These are phyloP conservation scores for Corynascus novoguineensis DNA, from an alignment of 495 filamentous ascomycete species.

Conservation along the genomic window DNA sequence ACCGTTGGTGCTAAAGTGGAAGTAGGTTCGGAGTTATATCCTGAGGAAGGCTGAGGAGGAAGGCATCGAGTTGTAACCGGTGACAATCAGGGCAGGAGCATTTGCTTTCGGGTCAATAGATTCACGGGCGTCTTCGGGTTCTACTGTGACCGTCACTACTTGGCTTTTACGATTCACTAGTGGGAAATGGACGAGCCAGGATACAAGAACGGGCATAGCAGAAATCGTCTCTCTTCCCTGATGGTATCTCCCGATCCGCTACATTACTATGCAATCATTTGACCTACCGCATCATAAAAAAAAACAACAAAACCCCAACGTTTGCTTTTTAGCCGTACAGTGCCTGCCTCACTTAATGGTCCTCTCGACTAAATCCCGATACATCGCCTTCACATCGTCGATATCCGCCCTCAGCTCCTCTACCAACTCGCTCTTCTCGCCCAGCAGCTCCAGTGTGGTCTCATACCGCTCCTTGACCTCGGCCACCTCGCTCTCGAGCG, in stretches of 20 bases:
- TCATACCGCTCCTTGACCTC: slow-evolving; percentile 70
- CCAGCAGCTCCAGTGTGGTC: slow-evolving; percentile 88
- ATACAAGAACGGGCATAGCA: slow-evolving; percentile 2
- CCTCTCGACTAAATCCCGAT: slow-evolving; percentile 82
- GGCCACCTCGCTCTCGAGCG: slow-evolving; percentile 60
- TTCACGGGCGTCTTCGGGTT: too few species aligned
- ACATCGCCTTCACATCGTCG: slow-evolving; percentile 88
- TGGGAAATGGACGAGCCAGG: neutral
- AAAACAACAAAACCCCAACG: neutral
- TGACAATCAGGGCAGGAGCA: neutral
- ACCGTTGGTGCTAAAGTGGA: neutral
- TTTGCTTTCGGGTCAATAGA: too few species aligned
- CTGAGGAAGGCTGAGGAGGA: slow-evolving; percentile 74
- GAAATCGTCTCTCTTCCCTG: neutral
- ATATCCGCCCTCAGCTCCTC: slow-evolving; percentile 88
- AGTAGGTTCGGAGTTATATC: slow-evolving; percentile 69
- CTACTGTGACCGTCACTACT: too few species aligned
- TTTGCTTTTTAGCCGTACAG: neutral
- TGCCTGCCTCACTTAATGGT: slow-evolving; percentile 57
- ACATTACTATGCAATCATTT: neutral
- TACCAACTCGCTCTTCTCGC: slow-evolving; percentile 92
- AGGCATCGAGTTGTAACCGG: slow-evolving; percentile 60
- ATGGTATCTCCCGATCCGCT: slow-evolving; percentile 1
- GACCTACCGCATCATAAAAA: too few species aligned
- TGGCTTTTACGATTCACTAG: neutral